Evolutionary conservation across 176 grass and related monocot genomes (phyloP).

Genomic region (Saccharum officinarum): DNA sequence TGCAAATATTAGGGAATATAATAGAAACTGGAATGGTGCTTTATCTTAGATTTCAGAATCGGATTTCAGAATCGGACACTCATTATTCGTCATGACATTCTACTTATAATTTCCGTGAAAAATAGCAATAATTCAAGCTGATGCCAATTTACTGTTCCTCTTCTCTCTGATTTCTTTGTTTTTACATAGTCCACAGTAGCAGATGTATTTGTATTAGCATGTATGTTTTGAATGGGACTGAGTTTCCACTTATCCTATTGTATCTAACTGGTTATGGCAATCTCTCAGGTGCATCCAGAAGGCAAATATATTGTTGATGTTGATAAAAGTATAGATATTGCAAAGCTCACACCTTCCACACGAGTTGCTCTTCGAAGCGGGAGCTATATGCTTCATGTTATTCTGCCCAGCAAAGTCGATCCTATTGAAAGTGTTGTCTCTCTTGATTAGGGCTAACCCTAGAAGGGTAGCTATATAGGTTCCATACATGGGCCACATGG

Average conservation of each 20-base stretch:
- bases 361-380: slow-evolving; percentile 88
- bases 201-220: not conserved
- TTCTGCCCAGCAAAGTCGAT: slow-evolving; percentile 94
- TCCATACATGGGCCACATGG: too few relatives aligned
- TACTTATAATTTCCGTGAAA: not conserved
- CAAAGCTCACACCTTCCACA: slow-evolving; percentile 80
- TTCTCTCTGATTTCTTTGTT: not conserved
- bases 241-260: not conserved
- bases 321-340: slow-evolving; percentile 88
- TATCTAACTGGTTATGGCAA: slow-evolving; percentile 17
- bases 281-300: slow-evolving; percentile 79
- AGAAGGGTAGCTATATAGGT: too few relatives aligned
- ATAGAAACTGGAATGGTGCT: not conserved
- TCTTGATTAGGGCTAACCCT: too few relatives aligned
- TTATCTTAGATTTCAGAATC: not conserved
- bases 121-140: not conserved
- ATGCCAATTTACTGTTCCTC: not conserved
- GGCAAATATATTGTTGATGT: slow-evolving; percentile 90
- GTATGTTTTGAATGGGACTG: not conserved
- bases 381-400: slow-evolving; percentile 83
- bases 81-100: not conserved
- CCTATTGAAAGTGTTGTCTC: too few relatives aligned
- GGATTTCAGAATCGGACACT: not conserved
- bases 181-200: not conserved
- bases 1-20: not conserved